phyloP scores from a whole-genome alignment of 2,329 filamentous ascomycete genomes.

The Aspergillus sp. region DNA sequence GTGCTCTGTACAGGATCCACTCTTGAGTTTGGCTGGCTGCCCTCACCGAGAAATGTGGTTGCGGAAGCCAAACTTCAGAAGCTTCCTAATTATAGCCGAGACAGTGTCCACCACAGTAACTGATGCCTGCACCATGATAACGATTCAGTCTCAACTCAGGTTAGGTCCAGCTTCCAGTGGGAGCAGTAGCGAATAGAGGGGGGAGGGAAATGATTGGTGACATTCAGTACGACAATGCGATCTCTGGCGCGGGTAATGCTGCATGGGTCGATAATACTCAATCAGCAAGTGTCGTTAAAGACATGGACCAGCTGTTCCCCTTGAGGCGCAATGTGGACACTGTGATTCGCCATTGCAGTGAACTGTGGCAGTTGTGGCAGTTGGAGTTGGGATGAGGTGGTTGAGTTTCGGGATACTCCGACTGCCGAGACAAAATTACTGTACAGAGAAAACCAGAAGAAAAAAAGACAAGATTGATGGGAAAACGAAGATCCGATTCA shows the following conservation, averaged over 20 bases:
- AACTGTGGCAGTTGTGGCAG: background rate
- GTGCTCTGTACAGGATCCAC: no score
- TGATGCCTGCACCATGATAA: background rate
- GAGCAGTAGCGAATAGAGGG: background rate
- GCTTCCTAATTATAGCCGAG: background rate
- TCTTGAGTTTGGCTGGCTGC: no score
- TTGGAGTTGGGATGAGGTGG: background rate
- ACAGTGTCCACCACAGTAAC: background rate
- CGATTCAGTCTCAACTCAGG: no score
- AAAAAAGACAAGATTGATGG: background rate
- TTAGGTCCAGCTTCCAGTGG: background rate
- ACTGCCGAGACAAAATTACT: background rate
- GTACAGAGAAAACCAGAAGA: background rate
- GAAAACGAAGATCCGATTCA: slow-evolving; percentile 10
- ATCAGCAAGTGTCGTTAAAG: background rate
- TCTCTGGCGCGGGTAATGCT: background rate
- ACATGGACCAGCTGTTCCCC: background rate
- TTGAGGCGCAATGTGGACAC: background rate
- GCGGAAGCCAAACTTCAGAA: background rate
- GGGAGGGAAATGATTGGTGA: background rate
- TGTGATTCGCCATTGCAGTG: background rate
- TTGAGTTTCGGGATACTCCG: slow-evolving; percentile 4
- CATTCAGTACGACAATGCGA: background rate
- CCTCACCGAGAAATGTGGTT: no score
- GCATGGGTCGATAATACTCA: slow-evolving; percentile 2